These are phyloP conservation scores for Populus nigra DNA, from an alignment of 345 rosid genomes.

Conservation along the genomic window DNA sequence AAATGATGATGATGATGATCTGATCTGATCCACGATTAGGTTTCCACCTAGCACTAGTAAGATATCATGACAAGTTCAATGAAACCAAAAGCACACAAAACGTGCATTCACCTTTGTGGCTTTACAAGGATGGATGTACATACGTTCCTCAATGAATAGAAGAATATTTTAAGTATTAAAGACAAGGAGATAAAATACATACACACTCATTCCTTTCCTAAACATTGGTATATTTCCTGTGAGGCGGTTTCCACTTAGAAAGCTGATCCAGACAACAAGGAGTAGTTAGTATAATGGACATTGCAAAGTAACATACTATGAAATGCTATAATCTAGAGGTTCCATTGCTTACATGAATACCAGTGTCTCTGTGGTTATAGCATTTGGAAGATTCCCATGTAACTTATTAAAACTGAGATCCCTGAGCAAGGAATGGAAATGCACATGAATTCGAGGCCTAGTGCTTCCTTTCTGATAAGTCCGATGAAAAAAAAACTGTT, in stretches of 20 bases:
- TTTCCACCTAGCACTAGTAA: not conserved
- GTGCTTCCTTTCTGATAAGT: not conserved
- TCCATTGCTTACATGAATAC: slow-evolving; percentile 43
- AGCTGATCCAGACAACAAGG: slow-evolving; percentile 34
- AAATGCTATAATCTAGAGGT: not conserved
- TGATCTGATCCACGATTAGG: not conserved
- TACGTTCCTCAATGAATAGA: not conserved
- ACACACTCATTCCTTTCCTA: slow-evolving; percentile 49
- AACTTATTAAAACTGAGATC: slow-evolving; percentile 67
- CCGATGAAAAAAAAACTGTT: not conserved
- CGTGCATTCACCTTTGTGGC: too few relatives aligned
- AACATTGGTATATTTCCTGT: slow-evolving; percentile 55
- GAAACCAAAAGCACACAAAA: not conserved
- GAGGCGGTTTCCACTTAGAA: slow-evolving; percentile 46
- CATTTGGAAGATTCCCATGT: slow-evolving; percentile 43
- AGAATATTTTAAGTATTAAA: not conserved
- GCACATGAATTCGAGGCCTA: not conserved
- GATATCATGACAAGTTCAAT: not conserved
- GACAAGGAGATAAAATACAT: slow-evolving; percentile 23
- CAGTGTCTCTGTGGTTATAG: slow-evolving; percentile 29
- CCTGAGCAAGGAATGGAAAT: slow-evolving; percentile 26
- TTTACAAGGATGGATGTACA: too few relatives aligned
- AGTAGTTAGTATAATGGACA: not conserved
- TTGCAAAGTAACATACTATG: not conserved
- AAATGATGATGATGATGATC: too few relatives aligned